phyloP scores from a whole-genome alignment of 2,329 filamentous ascomycete genomes.

The Colletotrichum somersetense region DNA sequence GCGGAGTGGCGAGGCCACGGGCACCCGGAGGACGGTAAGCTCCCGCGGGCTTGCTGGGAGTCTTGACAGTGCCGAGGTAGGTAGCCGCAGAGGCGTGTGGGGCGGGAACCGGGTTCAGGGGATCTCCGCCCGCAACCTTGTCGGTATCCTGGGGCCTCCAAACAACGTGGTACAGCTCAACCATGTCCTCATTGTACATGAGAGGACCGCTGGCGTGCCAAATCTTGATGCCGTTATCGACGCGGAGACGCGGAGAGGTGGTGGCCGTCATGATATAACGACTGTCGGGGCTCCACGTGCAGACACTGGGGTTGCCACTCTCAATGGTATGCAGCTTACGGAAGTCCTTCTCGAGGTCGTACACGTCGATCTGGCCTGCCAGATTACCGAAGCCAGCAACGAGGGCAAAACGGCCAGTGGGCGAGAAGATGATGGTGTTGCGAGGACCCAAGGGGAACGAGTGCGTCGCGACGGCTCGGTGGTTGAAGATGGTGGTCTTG shows the following conservation, averaged over 20 bases:
- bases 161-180: conserved; percentile 89
- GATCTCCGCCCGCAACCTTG: conserved; percentile 73
- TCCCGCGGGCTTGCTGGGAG: conserved; percentile 95
- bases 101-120: conserved; percentile 78
- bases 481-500: conserved; percentile 98
- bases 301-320: conserved; percentile 94
- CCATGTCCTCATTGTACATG: conserved; percentile 97
- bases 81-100: conserved; percentile 86
- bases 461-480: conserved; percentile 84
- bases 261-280: conserved; percentile 98
- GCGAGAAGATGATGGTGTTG: conserved; percentile 96
- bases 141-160: conserved; percentile 84
- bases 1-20: conserved; percentile 86
- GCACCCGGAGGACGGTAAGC: conserved; percentile 96
- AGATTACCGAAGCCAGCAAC: conserved; percentile 98
- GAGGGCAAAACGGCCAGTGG: conserved; percentile 90
- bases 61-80: conserved; percentile 89
- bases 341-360: conserved; percentile 95
- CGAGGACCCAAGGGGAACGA: conserved; percentile 88
- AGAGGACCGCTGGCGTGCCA: conserved; percentile 91
- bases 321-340: conserved; percentile 93
- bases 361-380: conserved; percentile 97
- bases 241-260: conserved; percentile 91
- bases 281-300: conserved; percentile 97
- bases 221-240: conserved; percentile 95